These are phyloP conservation scores for Talaromyces sp. DNA, from an alignment of 2,329 filamentous ascomycete genomes.

Conservation along the genomic window DNA sequence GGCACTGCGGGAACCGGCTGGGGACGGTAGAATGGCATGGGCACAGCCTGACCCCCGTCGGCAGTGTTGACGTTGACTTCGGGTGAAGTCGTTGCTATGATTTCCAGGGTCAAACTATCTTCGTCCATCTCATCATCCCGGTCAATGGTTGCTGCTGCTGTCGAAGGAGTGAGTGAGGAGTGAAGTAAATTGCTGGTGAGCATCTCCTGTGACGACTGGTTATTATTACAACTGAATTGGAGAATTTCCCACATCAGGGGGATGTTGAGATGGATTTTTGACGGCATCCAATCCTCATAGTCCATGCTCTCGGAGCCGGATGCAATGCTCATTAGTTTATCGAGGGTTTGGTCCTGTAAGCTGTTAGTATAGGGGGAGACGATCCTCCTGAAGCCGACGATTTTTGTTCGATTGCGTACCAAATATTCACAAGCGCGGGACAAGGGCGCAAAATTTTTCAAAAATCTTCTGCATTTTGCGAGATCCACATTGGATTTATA, in stretches of 20 bases:
- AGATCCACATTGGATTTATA: conserved; percentile 51
- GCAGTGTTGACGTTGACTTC: conserved; percentile 50
- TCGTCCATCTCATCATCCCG: conserved; percentile 31
- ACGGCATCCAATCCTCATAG: conserved; percentile 49
- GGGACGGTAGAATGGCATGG: conserved; percentile 29
- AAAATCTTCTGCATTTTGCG: conserved; percentile 47
- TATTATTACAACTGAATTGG: conserved; percentile 43
- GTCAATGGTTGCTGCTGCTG: conserved; percentile 16
- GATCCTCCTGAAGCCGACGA: background rate
- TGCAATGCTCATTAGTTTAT: conserved; percentile 48
- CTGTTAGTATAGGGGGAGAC: conserved; percentile 9
- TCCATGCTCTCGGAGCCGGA: conserved; percentile 47
- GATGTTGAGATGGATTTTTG: conserved; percentile 50
- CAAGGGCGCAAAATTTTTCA: conserved; percentile 46
- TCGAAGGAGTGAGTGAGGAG: conserved; percentile 32
- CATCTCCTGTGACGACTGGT: conserved; percentile 26
- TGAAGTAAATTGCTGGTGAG: conserved; percentile 40
- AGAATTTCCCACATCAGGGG: conserved; percentile 52
- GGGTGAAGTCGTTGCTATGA: conserved; percentile 49
- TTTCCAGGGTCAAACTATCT: conserved; percentile 40
- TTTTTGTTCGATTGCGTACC: conserved; percentile 27
- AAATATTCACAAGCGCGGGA: conserved; percentile 45
- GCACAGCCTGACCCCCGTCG: conserved; percentile 49
- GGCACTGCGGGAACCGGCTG: conserved; percentile 12
- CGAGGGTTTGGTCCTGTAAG: conserved; percentile 43